phyloP scores from a whole-genome alignment of 1,284 basidiomycete species.

The Trametes hirsuta region DNA sequence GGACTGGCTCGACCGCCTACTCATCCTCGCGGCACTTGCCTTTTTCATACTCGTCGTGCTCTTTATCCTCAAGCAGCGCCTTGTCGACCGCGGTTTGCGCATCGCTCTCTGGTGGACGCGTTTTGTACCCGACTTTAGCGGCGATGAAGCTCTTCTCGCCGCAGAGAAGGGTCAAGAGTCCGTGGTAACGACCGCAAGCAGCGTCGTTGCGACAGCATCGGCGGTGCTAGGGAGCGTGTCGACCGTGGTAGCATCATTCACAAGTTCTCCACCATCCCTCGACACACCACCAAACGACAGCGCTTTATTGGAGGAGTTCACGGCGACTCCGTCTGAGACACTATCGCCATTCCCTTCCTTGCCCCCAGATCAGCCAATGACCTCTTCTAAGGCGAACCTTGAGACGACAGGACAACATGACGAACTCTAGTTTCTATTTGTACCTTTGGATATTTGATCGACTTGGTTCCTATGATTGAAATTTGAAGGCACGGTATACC shows the following conservation, averaged over 20 bases:
- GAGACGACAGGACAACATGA: not conserved
- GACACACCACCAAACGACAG: not conserved
- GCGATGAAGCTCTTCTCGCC: slow-evolving; percentile 27
- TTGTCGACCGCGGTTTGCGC: slow-evolving; percentile 73
- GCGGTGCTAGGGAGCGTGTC: slow-evolving; percentile 7
- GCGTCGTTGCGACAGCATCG: slow-evolving; percentile 5
- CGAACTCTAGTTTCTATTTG: slow-evolving; percentile 12
- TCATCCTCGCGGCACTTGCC: slow-evolving; percentile 76
- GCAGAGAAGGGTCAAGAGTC: slow-evolving; percentile 31
- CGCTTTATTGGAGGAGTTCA: not conserved
- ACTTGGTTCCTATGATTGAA: not conserved
- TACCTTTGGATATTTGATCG: not conserved
- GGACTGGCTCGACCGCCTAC: slow-evolving; percentile 88
- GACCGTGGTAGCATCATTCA: slow-evolving; percentile 1
- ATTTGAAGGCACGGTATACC: not conserved
- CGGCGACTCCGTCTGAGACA: not conserved
- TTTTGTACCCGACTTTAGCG: slow-evolving; percentile 53
- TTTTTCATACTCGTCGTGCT: slow-evolving; percentile 87
- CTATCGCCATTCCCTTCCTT: not conserved
- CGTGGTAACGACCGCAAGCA: not conserved
- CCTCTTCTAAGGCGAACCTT: not conserved
- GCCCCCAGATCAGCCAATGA: not conserved
- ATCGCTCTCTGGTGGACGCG: slow-evolving; percentile 82
- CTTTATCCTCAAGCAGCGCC: slow-evolving; percentile 85
- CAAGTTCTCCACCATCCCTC: not conserved